Base-by-base conservation (phyloP, 805 yeast genomes). In the Teunomyces barrocoloradensis region DNA sequence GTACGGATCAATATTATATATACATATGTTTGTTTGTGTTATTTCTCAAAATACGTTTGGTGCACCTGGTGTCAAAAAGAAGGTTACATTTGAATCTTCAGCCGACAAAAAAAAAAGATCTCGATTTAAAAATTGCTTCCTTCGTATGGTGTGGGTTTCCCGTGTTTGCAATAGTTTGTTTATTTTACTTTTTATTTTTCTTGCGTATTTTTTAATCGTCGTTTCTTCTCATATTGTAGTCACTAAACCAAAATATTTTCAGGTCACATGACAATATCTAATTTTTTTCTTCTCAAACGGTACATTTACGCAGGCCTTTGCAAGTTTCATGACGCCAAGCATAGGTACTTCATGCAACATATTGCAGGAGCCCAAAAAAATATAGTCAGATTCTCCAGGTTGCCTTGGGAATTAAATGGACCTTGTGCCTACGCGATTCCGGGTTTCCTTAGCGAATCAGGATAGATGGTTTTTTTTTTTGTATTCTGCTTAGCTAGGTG, bases 221-320 rank as follows among this genome's bases (percentile, higher is more conserved):
- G 23, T 36, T 21, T 36, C 39, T 36, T 36, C 39, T 36, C 27
- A 7, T 36, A 36, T 20, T 36, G 39, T 36, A 36, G 23, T n/a
- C 27, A 18, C 20, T 36, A 6, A 32, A n/a, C 10, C 15, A 32
- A 32, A 32, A 13, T 32, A 32, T 32, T 32, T n/a, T 32, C 13
- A 6, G 6, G 17, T 32, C 34, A 32, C 34, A 32, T 32, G 34
- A 32, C 34, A 13, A 32, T 13, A 32, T 13, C 34, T 32, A 32
- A 32, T 13, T 6, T 32, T 32, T 32, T 32, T 13, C 17, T 11
- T 32, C 18, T 32, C 18, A 13, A 13, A 15, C 18, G 18, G 34
- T 32, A 6, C n/a, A 32, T 32, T 13, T 32, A 32, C 17, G 11
- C 34, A 32, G 18, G 34, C 18, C n/a, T 13, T n/a, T 13, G 13